Base-by-base conservation (phyloP, 2,329 filamentous ascomycete species). In the Colletotrichum sp. region DNA sequence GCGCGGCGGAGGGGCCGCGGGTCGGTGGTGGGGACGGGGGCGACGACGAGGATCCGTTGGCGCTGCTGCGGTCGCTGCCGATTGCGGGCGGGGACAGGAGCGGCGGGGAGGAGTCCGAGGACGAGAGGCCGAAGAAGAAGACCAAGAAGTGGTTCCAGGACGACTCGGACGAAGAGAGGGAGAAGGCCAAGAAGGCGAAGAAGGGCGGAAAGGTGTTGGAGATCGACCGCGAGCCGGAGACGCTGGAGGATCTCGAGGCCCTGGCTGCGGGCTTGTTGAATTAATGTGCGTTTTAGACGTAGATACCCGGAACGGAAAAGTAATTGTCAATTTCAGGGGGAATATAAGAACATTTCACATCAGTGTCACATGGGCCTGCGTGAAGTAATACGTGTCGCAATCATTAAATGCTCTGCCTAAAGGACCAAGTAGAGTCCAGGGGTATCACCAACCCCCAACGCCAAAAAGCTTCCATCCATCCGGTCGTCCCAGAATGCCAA, bases 121-220 rank as follows among this genome's bases (percentile, higher is more conserved):
- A 78, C 30, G 72, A 78, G 27, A 69, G 85, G 71, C 71, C 85
- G 78, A 84, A 83, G 76, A 94, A 94, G 89, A 93, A 91, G 84
- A 87, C 90, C 76, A 95, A 94, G 91, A 95, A 95, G 85, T 95
- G 93, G 93, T 95, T 95, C 86, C 89, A 95, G 83, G 90, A 93
- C 76, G 92, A 93, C 76, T 90, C 89, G 66, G 86, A 87, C 69
- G 85, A 84, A 65, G 82, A 82, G 66, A 80, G 80, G 66, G 82
- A 82, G 77, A 84, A 84, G 80, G 84, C 82, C 79, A 86, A 85
- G 79, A 82, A 77, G 70, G 87, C 85, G 82, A 86, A 85, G 80
- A 87, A 85, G 82, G 86, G 87, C 71, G 86, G 89, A 82, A 90
- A 89, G 85, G 89, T 92, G 63, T 89, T 93, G 81, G 90, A 91